Evolutionary conservation across 176 grass and related monocot genomes (phyloP).

Genomic region (Oryza glumipatula): DNA sequence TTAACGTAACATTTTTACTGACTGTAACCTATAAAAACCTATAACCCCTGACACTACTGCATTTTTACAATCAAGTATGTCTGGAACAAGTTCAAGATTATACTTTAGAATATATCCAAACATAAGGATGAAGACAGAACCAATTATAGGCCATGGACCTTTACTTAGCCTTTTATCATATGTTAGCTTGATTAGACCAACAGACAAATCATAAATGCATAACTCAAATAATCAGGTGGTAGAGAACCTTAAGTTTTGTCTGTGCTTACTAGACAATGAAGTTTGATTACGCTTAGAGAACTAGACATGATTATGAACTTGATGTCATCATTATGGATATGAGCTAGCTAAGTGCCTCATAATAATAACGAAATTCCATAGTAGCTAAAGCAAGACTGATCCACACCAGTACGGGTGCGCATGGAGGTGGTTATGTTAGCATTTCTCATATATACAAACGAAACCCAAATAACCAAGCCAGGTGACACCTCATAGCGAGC

Average conservation of each 20-base stretch:
- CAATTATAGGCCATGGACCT: constrained; percentile 3
- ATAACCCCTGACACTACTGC: background rate
- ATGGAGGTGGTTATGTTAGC: background rate
- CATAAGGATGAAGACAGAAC: background rate
- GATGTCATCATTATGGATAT: background rate
- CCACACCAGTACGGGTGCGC: constrained; percentile 4
- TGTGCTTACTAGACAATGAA: background rate
- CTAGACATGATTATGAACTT: background rate
- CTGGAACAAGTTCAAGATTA: background rate
- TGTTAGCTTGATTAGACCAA: constrained; percentile 6
- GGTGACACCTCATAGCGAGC: background rate
- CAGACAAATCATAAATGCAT: background rate
- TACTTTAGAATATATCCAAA: constrained; percentile 12
- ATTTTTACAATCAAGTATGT: background rate
- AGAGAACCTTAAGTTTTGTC: background rate
- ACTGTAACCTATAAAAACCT: background rate
- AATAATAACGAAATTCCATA: background rate
- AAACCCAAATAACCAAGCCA: background rate
- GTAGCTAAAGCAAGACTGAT: constrained; percentile 5
- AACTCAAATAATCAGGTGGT: background rate
- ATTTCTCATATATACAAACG: background rate
- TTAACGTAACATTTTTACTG: too few species aligned
- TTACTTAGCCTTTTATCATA: constrained; percentile 12
- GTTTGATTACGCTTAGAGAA: background rate
- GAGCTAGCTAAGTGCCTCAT: background rate